A percentile compares a stretch with the other conserved stretches of the same genome.
phyloP scores from a whole-genome alignment of 768 basidiomycete species.

The Lentinus tigrinus region DNA sequence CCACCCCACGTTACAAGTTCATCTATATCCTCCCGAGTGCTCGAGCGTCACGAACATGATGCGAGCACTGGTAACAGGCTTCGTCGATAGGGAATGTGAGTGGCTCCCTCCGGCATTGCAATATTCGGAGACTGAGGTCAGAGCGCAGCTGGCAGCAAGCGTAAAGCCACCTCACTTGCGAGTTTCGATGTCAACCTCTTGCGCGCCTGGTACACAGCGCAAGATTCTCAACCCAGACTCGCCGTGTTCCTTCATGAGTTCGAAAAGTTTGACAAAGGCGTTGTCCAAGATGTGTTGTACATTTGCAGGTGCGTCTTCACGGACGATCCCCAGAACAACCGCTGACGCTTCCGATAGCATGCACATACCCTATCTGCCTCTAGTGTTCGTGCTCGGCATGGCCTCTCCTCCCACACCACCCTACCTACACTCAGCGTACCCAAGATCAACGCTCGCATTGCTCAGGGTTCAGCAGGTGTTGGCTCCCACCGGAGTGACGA shows the following conservation, averaged over 20 bases:
- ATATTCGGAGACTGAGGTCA: not conserved
- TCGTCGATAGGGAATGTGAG: slow-evolving; percentile 39
- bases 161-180: slow-evolving; percentile 53
- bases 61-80: slow-evolving; percentile 52
- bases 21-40: slow-evolving; percentile 61
- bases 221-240: slow-evolving; percentile 36
- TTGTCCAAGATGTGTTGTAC: slow-evolving; percentile 69
- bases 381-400: slow-evolving; percentile 64
- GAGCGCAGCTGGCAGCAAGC: slow-evolving; percentile 21
- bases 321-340: not conserved
- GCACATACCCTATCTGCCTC: slow-evolving; percentile 51
- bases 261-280: slow-evolving; percentile 61
- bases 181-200: slow-evolving; percentile 62
- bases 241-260: slow-evolving; percentile 71
- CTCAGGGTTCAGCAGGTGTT: slow-evolving; percentile 53
- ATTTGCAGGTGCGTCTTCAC: slow-evolving; percentile 58
- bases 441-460: slow-evolving; percentile 56
- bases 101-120: slow-evolving; percentile 19
- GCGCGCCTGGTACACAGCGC: slow-evolving; percentile 50
- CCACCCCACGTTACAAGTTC: slow-evolving; percentile 32
- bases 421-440: slow-evolving; percentile 59
- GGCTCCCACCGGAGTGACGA: slow-evolving; percentile 45
- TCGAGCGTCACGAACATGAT: slow-evolving; percentile 50
- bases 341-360: slow-evolving; percentile 36
- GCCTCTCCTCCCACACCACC: slow-evolving; percentile 49